A percentile compares a stretch with the other conserved stretches of the same genome.
Conservation (phyloP, 768 basidiomycete species). For the Mycena metata region DNA sequence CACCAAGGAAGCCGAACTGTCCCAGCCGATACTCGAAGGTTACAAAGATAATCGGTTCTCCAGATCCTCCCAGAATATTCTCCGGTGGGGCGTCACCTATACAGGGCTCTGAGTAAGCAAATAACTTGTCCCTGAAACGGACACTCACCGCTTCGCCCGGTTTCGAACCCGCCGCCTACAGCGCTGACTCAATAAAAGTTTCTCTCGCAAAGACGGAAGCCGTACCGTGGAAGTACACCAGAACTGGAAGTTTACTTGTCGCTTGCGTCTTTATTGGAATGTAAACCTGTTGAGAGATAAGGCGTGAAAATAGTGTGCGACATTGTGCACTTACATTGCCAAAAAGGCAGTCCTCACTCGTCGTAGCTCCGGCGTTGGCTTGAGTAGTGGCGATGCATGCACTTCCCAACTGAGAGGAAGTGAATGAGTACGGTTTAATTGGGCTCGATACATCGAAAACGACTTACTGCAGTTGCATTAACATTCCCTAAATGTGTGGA, state of each 20-base stretch:
- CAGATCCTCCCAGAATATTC: constrained; percentile 47
- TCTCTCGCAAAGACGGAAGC: neutral
- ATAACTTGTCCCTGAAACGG: too few relatives aligned
- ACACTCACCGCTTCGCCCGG: constrained; percentile 45
- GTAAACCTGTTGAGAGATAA: constrained; percentile 31
- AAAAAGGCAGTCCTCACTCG: constrained; percentile 59
- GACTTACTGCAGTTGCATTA: constrained; percentile 50
- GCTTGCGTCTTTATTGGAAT: constrained; percentile 33
- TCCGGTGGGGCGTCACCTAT: constrained; percentile 48
- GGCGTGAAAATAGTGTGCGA: too few relatives aligned
- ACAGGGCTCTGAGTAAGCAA: too few relatives aligned
- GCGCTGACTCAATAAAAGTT: neutral
- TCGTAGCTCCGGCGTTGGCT: constrained; percentile 45
- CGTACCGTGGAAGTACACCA: constrained; percentile 60
- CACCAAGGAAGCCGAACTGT: constrained; percentile 58
- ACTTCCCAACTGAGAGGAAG: constrained; percentile 49
- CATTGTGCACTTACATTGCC: constrained; percentile 50
- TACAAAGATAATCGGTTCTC: constrained; percentile 53
- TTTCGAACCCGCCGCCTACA: constrained; percentile 58
- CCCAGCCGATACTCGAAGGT: constrained; percentile 60
- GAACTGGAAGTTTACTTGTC: constrained; percentile 42
- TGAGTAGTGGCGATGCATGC: constrained; percentile 52
- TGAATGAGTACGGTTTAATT: neutral
- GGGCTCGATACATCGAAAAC: neutral
- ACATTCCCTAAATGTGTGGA: constrained; percentile 52